These are phyloP conservation scores for Alternaria alternata DNA, from an alignment of 2,329 filamentous ascomycete genomes.

Conservation along the genomic window DNA sequence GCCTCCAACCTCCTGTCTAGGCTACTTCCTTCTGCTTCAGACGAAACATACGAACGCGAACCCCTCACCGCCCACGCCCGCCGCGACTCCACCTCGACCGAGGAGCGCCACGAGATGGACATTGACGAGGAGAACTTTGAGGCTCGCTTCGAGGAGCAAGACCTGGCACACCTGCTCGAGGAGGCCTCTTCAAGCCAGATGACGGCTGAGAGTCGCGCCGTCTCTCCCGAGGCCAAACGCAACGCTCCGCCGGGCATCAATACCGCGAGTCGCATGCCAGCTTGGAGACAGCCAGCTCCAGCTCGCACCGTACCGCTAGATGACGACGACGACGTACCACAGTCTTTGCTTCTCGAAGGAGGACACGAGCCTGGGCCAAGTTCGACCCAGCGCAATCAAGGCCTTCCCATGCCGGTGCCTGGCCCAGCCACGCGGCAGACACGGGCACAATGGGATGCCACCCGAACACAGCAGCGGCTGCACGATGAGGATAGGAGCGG, in stretches of 20 bases:
- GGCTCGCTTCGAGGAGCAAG: slow-evolving; percentile 63
- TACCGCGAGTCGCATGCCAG: slow-evolving; percentile 41
- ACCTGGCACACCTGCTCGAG: slow-evolving; percentile 64
- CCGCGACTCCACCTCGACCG: slow-evolving; percentile 38
- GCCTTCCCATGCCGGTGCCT: slow-evolving; percentile 53
- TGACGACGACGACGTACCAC: slow-evolving; percentile 64
- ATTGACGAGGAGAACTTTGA: slow-evolving; percentile 60
- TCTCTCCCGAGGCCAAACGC: slow-evolving; percentile 47
- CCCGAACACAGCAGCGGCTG: slow-evolving; percentile 56
- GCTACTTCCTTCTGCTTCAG: slow-evolving; percentile 58
- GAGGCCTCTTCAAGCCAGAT: slow-evolving; percentile 60
- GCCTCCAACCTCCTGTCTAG: slow-evolving; percentile 63
- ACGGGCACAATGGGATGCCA: slow-evolving; percentile 60
- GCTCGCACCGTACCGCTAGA: slow-evolving; percentile 46
- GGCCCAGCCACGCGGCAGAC: slow-evolving; percentile 55
- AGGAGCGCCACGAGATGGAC: slow-evolving; percentile 58
- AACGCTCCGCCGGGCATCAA: slow-evolving; percentile 39
- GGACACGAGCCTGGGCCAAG: slow-evolving; percentile 46
- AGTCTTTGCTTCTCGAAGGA: slow-evolving; percentile 68
- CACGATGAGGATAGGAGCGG: slow-evolving; percentile 43
- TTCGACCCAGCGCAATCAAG: slow-evolving; percentile 31
- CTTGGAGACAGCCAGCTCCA: slow-evolving; percentile 48
- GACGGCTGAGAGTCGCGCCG: slow-evolving; percentile 52
- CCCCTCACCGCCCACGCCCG: slow-evolving; percentile 26
- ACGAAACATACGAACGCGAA: slow-evolving; percentile 58